A percentile compares a stretch with the other conserved stretches of the same genome.
Conservation (phyloP, 2,329 filamentous ascomycete genomes). For the Basipetospora sp. region DNA sequence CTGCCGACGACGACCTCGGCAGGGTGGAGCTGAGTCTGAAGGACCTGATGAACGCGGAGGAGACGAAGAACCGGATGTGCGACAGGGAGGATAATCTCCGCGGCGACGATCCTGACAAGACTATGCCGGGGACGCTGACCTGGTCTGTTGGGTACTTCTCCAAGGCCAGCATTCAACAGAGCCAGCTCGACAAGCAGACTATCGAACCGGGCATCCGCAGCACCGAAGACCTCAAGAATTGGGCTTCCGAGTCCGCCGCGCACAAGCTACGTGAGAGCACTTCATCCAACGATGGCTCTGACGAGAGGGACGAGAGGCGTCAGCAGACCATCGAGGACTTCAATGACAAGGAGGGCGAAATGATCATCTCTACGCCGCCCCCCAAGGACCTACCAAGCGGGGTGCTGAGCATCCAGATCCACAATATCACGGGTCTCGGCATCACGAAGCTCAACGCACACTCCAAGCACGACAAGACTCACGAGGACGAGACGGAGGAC, state of each 20-base stretch:
- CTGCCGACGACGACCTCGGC: slow-evolving; percentile 85
- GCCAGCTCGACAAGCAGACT: slow-evolving; percentile 60
- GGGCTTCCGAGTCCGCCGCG: slow-evolving; percentile 44
- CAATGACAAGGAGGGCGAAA: slow-evolving; percentile 6
- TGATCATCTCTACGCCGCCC: slow-evolving; percentile 63
- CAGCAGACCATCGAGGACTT: slow-evolving; percentile 8
- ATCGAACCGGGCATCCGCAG: slow-evolving; percentile 61
- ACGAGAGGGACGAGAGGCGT: background rate
- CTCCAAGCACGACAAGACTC: slow-evolving; percentile 62
- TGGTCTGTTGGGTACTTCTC: slow-evolving; percentile 95
- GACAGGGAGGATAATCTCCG: slow-evolving; percentile 1
- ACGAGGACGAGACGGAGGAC: slow-evolving; percentile 76
- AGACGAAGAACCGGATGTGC: background rate
- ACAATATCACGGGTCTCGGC: slow-evolving; percentile 90
- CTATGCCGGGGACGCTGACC: slow-evolving; percentile 81
- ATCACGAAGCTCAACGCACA: slow-evolving; percentile 73
- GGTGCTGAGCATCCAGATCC: slow-evolving; percentile 69
- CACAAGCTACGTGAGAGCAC: slow-evolving; percentile 16
- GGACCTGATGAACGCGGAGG: slow-evolving; percentile 60
- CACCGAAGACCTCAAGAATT: slow-evolving; percentile 66
- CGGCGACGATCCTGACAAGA: slow-evolving; percentile 16
- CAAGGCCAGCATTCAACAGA: slow-evolving; percentile 76
- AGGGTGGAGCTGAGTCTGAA: slow-evolving; percentile 90
- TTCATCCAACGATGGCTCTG: background rate
- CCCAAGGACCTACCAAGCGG: slow-evolving; percentile 95